Base-by-base conservation (phyloP, 2,329 filamentous ascomycete species). In the Stagonosporopsis cucurbitacearum region DNA sequence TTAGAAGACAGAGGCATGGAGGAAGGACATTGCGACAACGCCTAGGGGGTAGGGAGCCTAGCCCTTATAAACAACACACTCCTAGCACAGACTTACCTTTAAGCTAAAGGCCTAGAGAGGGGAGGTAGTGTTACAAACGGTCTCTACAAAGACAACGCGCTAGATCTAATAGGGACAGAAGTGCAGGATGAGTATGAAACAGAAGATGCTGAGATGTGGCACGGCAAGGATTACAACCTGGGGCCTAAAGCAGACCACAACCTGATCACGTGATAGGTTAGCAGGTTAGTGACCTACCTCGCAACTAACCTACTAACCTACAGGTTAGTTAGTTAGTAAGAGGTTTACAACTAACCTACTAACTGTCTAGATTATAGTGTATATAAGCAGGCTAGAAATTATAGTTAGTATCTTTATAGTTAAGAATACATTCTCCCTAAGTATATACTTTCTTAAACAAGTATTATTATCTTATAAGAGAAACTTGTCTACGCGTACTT, bases 61-160 rank as follows among this genome's bases (percentile, higher is more conserved):
- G 39, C 39, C 39, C 17, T 41, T 41, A 41, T 41, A 19, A 41
- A 41, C 22, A 41, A 41, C 17, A 26, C 8, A 26, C 8, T 26
- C 5, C 12, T 41, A 41, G 39, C 15, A 41, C n/a, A 41, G 39
- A 41, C 39, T 41, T 41, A 41, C 39, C 39, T 41, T 41, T 41
- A 41, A 41, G 39, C 39, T 41, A 41, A 41, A 41, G 39, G 39
- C 39, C 26, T 41, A 41, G n/a, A 41, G 22, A 41, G 11, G 23
- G 13, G 22, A 41, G 22, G 17, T 41, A 41, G 39, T 41, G 9
- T 41, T 41, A 41, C 26, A 41, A 17, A 41, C 17, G 26, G 13
- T 11, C 13, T 13, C 19, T 39, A 39, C 12, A 39, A 39, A 11
- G 19, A 39, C 8, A 20, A 39, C 17, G 17, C n/a, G 32, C 17